Percentiles rank a stretch among this genome's conserved stretches.
phyloP scores from a whole-genome alignment of 208 protist species.

The Phytomonas francai region DNA sequence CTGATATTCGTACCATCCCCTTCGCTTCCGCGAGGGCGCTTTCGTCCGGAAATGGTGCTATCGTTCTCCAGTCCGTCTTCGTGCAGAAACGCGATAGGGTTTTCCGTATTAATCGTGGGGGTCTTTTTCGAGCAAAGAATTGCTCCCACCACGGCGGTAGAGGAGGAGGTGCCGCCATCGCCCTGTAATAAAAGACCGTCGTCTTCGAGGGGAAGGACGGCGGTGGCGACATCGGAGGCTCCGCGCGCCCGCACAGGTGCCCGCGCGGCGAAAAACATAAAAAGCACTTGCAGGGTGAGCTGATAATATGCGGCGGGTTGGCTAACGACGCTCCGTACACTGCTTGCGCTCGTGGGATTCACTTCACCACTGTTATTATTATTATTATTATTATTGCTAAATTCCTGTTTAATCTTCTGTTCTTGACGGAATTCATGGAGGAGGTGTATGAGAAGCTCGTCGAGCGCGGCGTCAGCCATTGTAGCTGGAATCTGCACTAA shows the following conservation, averaged over 20 bases:
- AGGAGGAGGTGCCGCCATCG: background rate
- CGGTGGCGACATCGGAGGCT: conserved; percentile 11
- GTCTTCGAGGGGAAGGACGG: background rate
- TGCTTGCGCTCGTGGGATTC: conserved; percentile 7
- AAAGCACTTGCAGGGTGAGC: conserved; percentile 60
- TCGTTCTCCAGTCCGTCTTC: conserved; percentile 20
- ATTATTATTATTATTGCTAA: conserved; percentile 5
- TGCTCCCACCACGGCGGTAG: background rate
- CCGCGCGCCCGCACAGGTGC: conserved; percentile 45
- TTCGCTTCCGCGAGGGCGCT: conserved; percentile 20
- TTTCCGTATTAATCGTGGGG: conserved; percentile 37
- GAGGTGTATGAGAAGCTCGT: conserved; percentile 36
- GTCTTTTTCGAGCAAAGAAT: background rate
- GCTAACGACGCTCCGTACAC: conserved; percentile 10
- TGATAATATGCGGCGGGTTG: conserved; percentile 40
- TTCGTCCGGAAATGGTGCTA: conserved; percentile 13
- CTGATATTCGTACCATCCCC: background rate
- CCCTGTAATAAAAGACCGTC: conserved; percentile 13
- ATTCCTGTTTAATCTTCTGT: conserved; percentile 13
- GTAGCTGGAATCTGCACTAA: conserved; percentile 49
- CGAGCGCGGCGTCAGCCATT: conserved; percentile 48
- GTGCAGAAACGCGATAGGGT: conserved; percentile 54
- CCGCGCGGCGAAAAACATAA: conserved; percentile 50
- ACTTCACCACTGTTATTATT: background rate
- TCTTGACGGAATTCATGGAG: conserved; percentile 25